Evolutionary conservation across 352 stramenopile species (phyloP), one percentile per base, ranked within the genome.

Genomic region (Pythium grandisporangium): DNA sequence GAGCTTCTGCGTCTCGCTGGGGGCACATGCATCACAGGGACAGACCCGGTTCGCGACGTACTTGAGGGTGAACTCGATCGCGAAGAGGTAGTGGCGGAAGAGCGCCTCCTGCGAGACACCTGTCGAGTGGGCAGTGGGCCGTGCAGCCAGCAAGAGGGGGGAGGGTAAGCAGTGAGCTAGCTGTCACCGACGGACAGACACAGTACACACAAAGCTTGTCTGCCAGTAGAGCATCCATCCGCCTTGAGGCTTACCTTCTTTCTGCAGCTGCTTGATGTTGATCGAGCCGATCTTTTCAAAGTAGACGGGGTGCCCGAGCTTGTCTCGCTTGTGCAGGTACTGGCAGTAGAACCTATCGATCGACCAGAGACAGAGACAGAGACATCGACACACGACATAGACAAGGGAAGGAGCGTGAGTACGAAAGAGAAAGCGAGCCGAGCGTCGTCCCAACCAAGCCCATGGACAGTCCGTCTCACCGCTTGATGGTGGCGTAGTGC

Each of bases 61-160:
- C 55, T 82, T 87, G 40, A 92, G 42, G 6, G 72, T 75, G 48
- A 89, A 92, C 62, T 93, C 78, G 61, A 88, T 90, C 17, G 69
- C 54, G 39, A 90, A 89, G 42, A 90, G 62, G 57, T 90, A 92
- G 44, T 93, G 76, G n/a, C 53, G 60, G 37, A 92, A 82, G 4
- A 93, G 56, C 22, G 79, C 67, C n/a, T 89, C 73, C 25, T 66
- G 59, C 0, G 59, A 63, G 33, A 92, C 54, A 27, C 73, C 71
- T 46, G 24, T 27, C 7, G 32, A 10, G 22, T n/a, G 14, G 16
- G n/a, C n/a, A n/a, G n/a, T n/a, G n/a, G n/a, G n/a, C n/a, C n/a
- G n/a, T n/a, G n/a, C n/a, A n/a, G n/a, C n/a, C n/a, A n/a, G n/a
- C n/a, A n/a, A n/a, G n/a, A n/a, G n/a, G n/a, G n/a, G n/a, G n/a